phyloP scores from a whole-genome alignment of 202 grass and related monocot species.

The Digitaria exilis region DNA sequence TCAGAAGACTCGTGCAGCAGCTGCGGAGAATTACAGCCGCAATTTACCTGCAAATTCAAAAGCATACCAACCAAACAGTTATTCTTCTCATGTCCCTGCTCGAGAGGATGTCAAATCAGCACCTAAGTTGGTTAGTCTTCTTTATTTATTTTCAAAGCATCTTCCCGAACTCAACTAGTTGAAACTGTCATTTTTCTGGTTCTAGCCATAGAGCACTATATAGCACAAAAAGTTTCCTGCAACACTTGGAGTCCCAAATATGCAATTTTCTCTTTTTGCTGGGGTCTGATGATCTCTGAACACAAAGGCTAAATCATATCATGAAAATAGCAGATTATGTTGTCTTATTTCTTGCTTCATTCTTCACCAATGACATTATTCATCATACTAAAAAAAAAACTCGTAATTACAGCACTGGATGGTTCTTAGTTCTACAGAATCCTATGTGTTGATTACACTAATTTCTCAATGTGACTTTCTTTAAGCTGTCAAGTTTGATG shows the following conservation, averaged over 20 bases:
- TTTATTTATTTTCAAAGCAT: not conserved
- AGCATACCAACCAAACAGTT: slow-evolving; percentile 32
- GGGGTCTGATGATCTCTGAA: not conserved
- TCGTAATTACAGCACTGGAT: not conserved
- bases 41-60: slow-evolving; percentile 26
- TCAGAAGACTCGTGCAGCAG: slow-evolving; percentile 34
- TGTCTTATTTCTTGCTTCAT: not conserved
- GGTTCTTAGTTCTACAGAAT: slow-evolving; percentile 25
- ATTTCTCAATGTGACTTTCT: not conserved
- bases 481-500: not conserved
- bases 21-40: slow-evolving; percentile 25
- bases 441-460: slow-evolving; percentile 4
- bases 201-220: slow-evolving; percentile 5
- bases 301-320: not conserved
- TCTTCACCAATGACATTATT: not conserved
- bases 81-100: slow-evolving; percentile 47
- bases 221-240: slow-evolving; percentile 1
- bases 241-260: too few relatives aligned
- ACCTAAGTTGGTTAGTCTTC: slow-evolving; percentile 45
- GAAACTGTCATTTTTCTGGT: not conserved
- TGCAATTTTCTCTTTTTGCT: too few relatives aligned
- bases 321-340: not conserved
- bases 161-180: not conserved
- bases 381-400: not conserved
- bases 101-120: slow-evolving; percentile 37